These are phyloP conservation scores for Tagetes erecta DNA, from an alignment of 129 eudicot species.

Conservation along the genomic window DNA sequence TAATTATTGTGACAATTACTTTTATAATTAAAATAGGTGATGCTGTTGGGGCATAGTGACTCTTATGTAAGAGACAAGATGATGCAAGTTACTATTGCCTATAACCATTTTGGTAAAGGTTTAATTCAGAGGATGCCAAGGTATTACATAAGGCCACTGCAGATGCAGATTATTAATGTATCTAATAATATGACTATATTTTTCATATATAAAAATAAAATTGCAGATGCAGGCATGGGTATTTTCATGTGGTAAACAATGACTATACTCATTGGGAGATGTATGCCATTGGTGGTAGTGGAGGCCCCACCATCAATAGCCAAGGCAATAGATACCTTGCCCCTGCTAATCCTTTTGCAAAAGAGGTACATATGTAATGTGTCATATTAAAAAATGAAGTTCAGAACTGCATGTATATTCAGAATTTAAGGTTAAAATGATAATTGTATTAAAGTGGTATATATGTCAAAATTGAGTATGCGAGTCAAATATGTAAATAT, in stretches of 20 bases:
- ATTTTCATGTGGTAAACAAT: too few species aligned
- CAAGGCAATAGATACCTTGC: constrained; percentile 51
- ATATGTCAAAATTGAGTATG: too few species aligned
- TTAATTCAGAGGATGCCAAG: constrained; percentile 97
- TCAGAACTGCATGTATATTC: too few species aligned
- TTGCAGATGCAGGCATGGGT: constrained; percentile 58
- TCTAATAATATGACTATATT: constrained; percentile 6
- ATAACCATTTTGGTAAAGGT: constrained; percentile 88
- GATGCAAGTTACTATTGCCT: constrained; percentile 95
- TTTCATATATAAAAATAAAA: neutral
- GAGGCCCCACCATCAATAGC: constrained; percentile 86
- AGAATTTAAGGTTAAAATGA: too few species aligned
- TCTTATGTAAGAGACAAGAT: constrained; percentile 72
- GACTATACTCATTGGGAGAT: too few species aligned
- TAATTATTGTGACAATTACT: neutral
- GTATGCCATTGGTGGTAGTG: constrained; percentile 96
- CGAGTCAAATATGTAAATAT: too few species aligned
- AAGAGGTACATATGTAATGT: too few species aligned
- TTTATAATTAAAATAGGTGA: constrained; percentile 51
- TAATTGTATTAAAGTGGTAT: too few species aligned
- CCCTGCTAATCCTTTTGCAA: too few species aligned
- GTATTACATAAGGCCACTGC: constrained; percentile 27
- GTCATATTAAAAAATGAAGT: too few species aligned
- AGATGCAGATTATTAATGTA: neutral
- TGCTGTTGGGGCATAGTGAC: constrained; percentile 93